Base-by-base conservation (phyloP, 768 basidiomycete genomes). In the Hortiboletus flavorubellus region DNA sequence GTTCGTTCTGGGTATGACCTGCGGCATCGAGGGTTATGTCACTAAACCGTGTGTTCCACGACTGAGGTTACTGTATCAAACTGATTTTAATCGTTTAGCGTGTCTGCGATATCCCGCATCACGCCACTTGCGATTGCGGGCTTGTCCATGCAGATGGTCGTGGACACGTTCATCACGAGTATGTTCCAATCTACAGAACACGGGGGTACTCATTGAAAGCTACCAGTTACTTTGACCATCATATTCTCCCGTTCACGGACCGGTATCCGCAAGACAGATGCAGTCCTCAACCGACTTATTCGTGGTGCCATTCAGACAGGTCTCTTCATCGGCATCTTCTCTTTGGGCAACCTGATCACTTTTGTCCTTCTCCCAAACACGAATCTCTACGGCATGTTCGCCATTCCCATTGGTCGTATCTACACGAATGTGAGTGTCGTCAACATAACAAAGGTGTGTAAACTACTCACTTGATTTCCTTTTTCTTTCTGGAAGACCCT, bases 211-310 rank as follows among this genome's bases (percentile, higher is more conserved):
- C 54, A 37, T 8, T 31, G 2, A 18, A n/a, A 30, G 11, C 15
- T 15, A 26, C 23, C 70, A 61, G 69, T 64, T 11, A 61, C 59
- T 4, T 42, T 46, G 38, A n/a, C 48, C 21, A 21, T 30, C 12
- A 6, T 46, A 12, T 23, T 35, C 39, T 46, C 11, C 10, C 51
- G 51, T 38, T 75, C 75, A 7, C 72, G 76, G 49, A 82, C 81
- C 12, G 81, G 82, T 16, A 79, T 81, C 66, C 70, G 69, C 14
- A 76, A 69, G 59, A 83, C 78, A 8, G 80, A 84, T 58, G 78
- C 73, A 0, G 73, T 81, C 10, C 23, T 58, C 23, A 54, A 54
- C 33, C 42, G 38, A 21, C n/a, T 58, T 12, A 58, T 58, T 30
- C 53, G 52, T 34, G 56, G 47, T 40, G 53, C 52, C 7, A 54